phyloP scores from a whole-genome alignment of 352 stramenopile species.

The Pythium vanterpoolii region DNA sequence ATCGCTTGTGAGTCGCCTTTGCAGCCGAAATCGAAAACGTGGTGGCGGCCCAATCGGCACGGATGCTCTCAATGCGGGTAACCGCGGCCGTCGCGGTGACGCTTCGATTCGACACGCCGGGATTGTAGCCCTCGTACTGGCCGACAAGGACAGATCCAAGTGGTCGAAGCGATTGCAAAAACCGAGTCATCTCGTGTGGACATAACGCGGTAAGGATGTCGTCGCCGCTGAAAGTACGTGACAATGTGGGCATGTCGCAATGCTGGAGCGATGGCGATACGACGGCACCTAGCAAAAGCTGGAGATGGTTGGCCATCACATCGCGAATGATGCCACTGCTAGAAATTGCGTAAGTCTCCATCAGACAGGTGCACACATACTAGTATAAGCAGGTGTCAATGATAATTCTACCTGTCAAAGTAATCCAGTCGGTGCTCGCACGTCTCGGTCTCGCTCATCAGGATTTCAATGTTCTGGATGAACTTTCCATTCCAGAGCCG shows the following conservation, averaged over 20 bases:
- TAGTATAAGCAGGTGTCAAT: not conserved
- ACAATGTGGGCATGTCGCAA: not conserved
- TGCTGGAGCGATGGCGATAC: slow-evolving; percentile 32
- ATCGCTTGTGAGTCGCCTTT: slow-evolving; percentile 14
- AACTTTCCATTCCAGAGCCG: slow-evolving; percentile 32
- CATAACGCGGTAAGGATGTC: not conserved
- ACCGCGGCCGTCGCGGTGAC: slow-evolving; percentile 16
- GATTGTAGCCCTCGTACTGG: slow-evolving; percentile 22
- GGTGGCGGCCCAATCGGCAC: slow-evolving; percentile 29
- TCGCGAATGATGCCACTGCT: slow-evolving; percentile 76
- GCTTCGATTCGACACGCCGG: not conserved
- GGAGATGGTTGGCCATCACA: slow-evolving; percentile 81
- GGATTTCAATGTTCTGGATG: slow-evolving; percentile 33
- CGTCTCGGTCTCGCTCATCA: slow-evolving; percentile 70
- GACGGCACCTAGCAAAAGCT: slow-evolving; percentile 46
- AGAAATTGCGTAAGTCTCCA: not conserved
- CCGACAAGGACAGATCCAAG: slow-evolving; percentile 1
- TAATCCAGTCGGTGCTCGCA: slow-evolving; percentile 56
- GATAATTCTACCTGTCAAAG: slow-evolving; percentile 49
- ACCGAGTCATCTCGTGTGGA: slow-evolving; percentile 1
- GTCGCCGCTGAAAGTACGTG: not conserved
- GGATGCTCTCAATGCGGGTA: slow-evolving; percentile 4
- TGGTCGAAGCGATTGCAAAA: slow-evolving; percentile 5
- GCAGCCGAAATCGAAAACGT: slow-evolving; percentile 40
- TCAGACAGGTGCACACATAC: not conserved